Conservation (phyloP, 306 rosid species). For the Sphenostylis stenocarpa region DNA sequence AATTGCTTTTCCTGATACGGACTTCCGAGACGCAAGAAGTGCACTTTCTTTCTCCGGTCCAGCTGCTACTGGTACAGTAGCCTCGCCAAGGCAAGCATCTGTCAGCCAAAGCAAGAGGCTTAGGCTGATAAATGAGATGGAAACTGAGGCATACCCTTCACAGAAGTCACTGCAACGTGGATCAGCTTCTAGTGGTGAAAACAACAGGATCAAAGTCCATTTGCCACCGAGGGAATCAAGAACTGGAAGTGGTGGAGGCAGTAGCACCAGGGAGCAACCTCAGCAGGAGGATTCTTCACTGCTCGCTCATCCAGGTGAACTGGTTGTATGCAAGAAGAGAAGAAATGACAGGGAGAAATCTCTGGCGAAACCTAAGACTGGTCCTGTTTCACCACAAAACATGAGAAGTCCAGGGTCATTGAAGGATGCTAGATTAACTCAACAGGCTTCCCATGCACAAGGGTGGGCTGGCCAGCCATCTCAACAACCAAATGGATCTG, state of each 20-base stretch:
- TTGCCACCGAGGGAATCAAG: conserved; percentile 69
- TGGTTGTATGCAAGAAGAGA: conserved; percentile 95
- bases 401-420: conserved; percentile 62
- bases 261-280: conserved; percentile 57
- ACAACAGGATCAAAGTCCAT: conserved; percentile 56
- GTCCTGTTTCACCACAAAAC: conserved; percentile 76
- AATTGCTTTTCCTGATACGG: conserved; percentile 89
- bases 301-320: conserved; percentile 94
- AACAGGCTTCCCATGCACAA: conserved; percentile 48
- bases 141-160: conserved; percentile 52
- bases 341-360: conserved; percentile 95
- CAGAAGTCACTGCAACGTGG: conserved; percentile 72
- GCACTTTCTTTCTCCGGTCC: conserved; percentile 71
- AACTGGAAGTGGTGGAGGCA: conserved; percentile 54
- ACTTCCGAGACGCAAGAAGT: conserved; percentile 77
- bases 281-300: conserved; percentile 67
- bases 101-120: conserved; percentile 68
- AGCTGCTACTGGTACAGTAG: conserved; percentile 41
- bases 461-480: conserved; percentile 67
- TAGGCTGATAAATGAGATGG: conserved; percentile 62
- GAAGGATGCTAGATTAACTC: conserved; percentile 67
- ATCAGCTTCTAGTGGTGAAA: conserved; percentile 53
- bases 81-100: conserved; percentile 59
- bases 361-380: conserved; percentile 57
- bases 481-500: conserved; percentile 59